Evolutionary conservation across 306 rosid species (phyloP).

Genomic region (Lathyrus tuberosus): DNA sequence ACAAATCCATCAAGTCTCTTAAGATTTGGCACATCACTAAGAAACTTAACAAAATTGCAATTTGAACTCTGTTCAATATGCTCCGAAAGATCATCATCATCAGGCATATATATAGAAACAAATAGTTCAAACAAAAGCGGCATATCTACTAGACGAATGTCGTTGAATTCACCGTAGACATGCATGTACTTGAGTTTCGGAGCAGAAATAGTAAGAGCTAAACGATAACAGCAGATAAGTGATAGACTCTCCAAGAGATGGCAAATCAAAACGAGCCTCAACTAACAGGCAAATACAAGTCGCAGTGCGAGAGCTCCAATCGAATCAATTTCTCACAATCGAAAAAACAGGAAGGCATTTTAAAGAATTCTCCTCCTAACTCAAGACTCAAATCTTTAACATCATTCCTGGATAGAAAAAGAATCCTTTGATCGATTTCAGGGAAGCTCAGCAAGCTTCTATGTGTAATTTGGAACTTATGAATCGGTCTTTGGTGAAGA

Average conservation of each 20-base stretch:
- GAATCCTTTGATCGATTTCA: constrained; percentile 85
- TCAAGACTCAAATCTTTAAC: constrained; percentile 74
- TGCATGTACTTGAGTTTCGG: constrained; percentile 75
- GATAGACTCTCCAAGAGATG: constrained; percentile 76
- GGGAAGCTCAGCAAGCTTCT: constrained; percentile 65
- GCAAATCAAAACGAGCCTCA: constrained; percentile 72
- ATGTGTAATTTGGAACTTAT: constrained; percentile 72
- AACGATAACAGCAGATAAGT: constrained; percentile 64
- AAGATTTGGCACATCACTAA: constrained; percentile 83
- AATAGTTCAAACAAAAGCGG: constrained; percentile 68
- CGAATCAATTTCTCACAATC: constrained; percentile 63
- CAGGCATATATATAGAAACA: constrained; percentile 76
- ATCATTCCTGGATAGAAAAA: constrained; percentile 81
- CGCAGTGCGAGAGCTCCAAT: constrained; percentile 77
- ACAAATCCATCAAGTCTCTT: constrained; percentile 78
- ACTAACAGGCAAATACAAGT: constrained; percentile 69
- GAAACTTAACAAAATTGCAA: constrained; percentile 78
- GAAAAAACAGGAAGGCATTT: constrained; percentile 81
- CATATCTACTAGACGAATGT: constrained; percentile 70
- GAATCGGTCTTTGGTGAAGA: constrained; percentile 92
- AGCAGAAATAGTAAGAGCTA: constrained; percentile 67
- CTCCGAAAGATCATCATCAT: constrained; percentile 67
- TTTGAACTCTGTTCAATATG: constrained; percentile 62
- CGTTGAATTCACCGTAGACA: constrained; percentile 92
- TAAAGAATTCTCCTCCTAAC: constrained; percentile 77